Conservation (phyloP, 2,329 filamentous ascomycete genomes). For the Aureobasidium uvarum region DNA sequence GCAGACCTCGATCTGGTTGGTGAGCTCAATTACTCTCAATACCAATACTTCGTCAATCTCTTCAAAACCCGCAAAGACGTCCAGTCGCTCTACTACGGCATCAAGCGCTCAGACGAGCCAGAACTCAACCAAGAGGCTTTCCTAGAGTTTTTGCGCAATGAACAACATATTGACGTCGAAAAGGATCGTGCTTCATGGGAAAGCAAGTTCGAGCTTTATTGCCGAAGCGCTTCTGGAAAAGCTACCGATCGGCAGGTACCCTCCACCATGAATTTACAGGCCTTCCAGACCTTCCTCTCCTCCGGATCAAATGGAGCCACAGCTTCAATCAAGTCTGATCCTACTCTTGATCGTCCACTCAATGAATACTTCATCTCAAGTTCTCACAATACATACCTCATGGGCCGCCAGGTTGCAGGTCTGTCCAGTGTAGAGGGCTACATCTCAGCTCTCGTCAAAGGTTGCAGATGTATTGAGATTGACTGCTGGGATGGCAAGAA, state of each 20-base stretch:
- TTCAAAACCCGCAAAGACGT: constrained; percentile 85
- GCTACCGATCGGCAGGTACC: constrained; percentile 31
- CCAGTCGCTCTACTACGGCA: constrained; percentile 65
- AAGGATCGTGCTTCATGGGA: constrained; percentile 66
- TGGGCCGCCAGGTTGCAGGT: constrained; percentile 85
- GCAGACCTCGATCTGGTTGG: constrained; percentile 66
- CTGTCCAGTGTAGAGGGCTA: constrained; percentile 94
- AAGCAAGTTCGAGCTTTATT: constrained; percentile 67
- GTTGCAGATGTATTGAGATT: constrained; percentile 93
- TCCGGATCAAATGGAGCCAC: constrained; percentile 70
- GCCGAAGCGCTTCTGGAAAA: constrained; percentile 47
- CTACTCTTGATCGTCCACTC: constrained; percentile 71
- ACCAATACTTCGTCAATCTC: constrained; percentile 75
- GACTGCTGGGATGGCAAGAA: constrained; percentile 97
- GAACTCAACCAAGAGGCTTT: constrained; percentile 73
- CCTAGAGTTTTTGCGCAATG: constrained; percentile 66
- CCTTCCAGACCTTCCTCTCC: constrained; percentile 73
- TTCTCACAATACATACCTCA: constrained; percentile 96
- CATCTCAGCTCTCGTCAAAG: constrained; percentile 80
- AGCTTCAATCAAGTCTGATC: constrained; percentile 37
- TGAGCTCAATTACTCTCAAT: constrained; percentile 73
- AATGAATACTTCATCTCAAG: constrained; percentile 99
- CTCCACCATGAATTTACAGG: constrained; percentile 70
- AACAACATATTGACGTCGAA: constrained; percentile 74
- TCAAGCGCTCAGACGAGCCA: constrained; percentile 50